Evolutionary conservation across 202 grass and related monocot genomes (phyloP), one percentile per base, ranked within the genome.

Genomic region (Zoysia matrella): DNA sequence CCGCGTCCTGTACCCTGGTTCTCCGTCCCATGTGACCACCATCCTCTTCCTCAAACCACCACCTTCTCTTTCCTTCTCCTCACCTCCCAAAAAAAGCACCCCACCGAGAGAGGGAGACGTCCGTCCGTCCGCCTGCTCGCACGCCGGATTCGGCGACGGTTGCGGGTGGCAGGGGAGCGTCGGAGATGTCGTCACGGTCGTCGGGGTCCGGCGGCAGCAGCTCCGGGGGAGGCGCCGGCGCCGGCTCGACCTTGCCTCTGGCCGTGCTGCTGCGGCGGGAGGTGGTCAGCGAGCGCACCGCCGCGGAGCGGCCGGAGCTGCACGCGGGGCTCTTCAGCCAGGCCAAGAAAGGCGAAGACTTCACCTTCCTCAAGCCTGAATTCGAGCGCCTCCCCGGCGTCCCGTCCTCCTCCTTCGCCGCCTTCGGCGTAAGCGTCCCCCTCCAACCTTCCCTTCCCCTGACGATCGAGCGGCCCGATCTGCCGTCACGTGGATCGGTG

Each of bases 301-400:
- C n/a, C n/a, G n/a, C n/a, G n/a, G n/a, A n/a, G n/a, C n/a, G n/a
- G n/a, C n/a, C n/a, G n/a, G n/a, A n/a, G n/a, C n/a, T n/a, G n/a
- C n/a, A n/a, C n/a, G n/a, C n/a, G n/a, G n/a, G n/a, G n/a, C n/a
- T n/a, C n/a, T n/a, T n/a, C n/a, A n/a, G n/a, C n/a, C n/a, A n/a
- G n/a, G n/a, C n/a, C n/a, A n/a, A n/a, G n/a, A n/a, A n/a, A n/a
- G n/a, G n/a, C n/a, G n/a, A n/a, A n/a, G n/a, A n/a, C n/a, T n/a
- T n/a, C n/a, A n/a, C n/a, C n/a, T n/a, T 94, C 70, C 81, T 94
- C 78, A 94, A 91, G 87, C 65, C 67, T 60, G 82, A 94, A 6
- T 91, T 84, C 82, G 81, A 91, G 87, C 89, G 89, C 62, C 40
- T 89, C 45, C 89, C 84, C 8, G 92, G 87, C 87, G 84, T 91